Evolutionary conservation across 164 flowering plant species (phyloP), one percentile per base, ranked within the genome.

Genomic region (Annona cherimola): DNA sequence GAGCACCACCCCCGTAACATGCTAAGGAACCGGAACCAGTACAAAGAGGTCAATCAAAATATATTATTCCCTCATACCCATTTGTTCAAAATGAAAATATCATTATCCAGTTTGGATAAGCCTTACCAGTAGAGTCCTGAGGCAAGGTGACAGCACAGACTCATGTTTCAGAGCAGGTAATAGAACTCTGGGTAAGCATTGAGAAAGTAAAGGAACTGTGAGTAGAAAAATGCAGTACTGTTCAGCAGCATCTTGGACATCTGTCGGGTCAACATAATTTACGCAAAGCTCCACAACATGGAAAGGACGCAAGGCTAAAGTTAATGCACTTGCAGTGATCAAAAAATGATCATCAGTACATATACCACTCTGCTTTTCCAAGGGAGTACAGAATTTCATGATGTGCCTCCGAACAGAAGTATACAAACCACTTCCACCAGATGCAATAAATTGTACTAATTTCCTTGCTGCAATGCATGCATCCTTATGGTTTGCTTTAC

Each of bases 241-340:
- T 67, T 84, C 87, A 19, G 86, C 85, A 77, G 85, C 90, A 77
- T 70, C 74, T 67, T 77, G 81, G 62, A 79, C 16, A 55, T 82
- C 84, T 67, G 74, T 46, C 45, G 40, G 50, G 45, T 43, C 75
- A 72, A 78, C 69, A 59, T 76, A 79, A 73, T 75, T 74, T 57
- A 35, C 39, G 67, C 77, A 77, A 43, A 73, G 45, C 40, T 78
- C 70, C 20, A 73, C 74, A 64, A 74, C 45, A 71, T 88, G 90
- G 79, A 96, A 88, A 64, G 99, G 97, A 50, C 99, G 83, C 75
- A 96, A 69, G 50, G 90, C 93, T 74, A 92, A 72, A 62, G 97
- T 91, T 74, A 91, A 73, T 63, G 91, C 95, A 88, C 96, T 89
- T 45, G 93, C 93, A 67, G 86, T 85, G 66, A 96, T 87, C 80